Evolutionary conservation across 2,329 filamentous ascomycete genomes (phyloP).

Genomic region (Fusarium pseudonygamai): DNA sequence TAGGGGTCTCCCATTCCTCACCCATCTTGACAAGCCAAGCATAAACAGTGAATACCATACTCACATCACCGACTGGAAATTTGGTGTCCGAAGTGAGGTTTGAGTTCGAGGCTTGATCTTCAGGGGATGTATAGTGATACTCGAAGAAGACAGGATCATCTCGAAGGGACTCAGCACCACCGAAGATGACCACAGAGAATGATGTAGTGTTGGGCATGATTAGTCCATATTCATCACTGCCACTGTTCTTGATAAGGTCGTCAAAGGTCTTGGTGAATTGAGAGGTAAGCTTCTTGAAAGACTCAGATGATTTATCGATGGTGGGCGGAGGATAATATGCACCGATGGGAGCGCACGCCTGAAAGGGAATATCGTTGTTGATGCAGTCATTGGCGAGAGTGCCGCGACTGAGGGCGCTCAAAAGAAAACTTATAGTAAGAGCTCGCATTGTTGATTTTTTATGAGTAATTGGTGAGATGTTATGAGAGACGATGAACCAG

Average conservation of each 20-base stretch:
- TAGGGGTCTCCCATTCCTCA: conserved; percentile 41
- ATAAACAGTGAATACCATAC: conserved; percentile 48
- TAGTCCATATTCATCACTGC: conserved; percentile 29
- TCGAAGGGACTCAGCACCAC: conserved; percentile 6
- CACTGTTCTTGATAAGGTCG: conserved; percentile 13
- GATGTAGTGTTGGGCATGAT: conserved; percentile 32
- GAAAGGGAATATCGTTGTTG: conserved; percentile 19
- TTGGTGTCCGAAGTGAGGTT: conserved; percentile 37
- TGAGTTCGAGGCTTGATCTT: conserved; percentile 4
- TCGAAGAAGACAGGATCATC: conserved; percentile 30
- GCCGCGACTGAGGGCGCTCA: neutral
- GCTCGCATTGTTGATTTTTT: neutral
- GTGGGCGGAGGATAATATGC: conserved; percentile 35
- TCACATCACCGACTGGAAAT: conserved; percentile 45
- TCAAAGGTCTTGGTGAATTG: conserved; percentile 24
- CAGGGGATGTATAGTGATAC: conserved; percentile 36
- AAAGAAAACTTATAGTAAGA: neutral
- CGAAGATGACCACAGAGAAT: conserved; percentile 32
- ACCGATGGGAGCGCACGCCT: conserved; percentile 32
- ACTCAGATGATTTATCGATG: conserved; percentile 1
- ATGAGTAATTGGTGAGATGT: neutral
- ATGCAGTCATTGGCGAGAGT: neutral
- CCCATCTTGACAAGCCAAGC: conserved; percentile 46
- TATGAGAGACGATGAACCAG: neutral
- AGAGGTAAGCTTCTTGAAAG: neutral